Base-by-base conservation (phyloP, 805 yeast genomes). In the Saturnispora saitoi region DNA sequence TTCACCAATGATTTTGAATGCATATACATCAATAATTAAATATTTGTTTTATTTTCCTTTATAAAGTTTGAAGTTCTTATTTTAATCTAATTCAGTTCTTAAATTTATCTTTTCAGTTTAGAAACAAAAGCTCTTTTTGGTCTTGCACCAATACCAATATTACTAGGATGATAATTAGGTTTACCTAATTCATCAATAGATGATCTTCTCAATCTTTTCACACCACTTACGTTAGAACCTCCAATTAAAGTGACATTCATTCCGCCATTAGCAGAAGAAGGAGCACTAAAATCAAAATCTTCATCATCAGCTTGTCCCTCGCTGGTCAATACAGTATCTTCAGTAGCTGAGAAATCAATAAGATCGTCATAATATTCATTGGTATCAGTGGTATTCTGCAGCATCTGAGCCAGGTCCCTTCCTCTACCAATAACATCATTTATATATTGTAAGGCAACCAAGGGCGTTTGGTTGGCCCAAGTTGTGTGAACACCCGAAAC, bases 1-100 rank as follows among this genome's bases (percentile, higher is more conserved):
- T 91, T 91, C 63, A 76, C 76, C 52, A 77, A 77, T 48, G 62
- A 67, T 3, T 78, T 79, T 22, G 74, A 75, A 30, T 83, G 83
- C 42, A 64, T 78, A 38, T 89, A 85, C 62, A 80, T 89, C 75
- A 28, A 76, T 39, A 26, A 39, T 26, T 24, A 37, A 20, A 17
- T 22, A 20, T 20, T 19, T 39, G 9, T 11, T 9, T 19, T 26
- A n/a, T 12, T 24, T 26, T 39, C 22, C 11, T 39, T 28, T 39
- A 26, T 48, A 32, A 20, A 28, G 37, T 28, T 34, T 28, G 8
- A n/a, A 10, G 32, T 11, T 32, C 12, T 22, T 10, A 42, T 19
- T n/a, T 11, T 20, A 11, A 32, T n/a, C n/a, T n/a, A n/a, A n/a
- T n/a, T n/a, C n/a, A n/a, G n/a, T 19, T 28, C 14, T 28, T 15